Base-by-base conservation (phyloP, 2,329 filamentous ascomycete genomes). In the Lachnellula cervina region DNA sequence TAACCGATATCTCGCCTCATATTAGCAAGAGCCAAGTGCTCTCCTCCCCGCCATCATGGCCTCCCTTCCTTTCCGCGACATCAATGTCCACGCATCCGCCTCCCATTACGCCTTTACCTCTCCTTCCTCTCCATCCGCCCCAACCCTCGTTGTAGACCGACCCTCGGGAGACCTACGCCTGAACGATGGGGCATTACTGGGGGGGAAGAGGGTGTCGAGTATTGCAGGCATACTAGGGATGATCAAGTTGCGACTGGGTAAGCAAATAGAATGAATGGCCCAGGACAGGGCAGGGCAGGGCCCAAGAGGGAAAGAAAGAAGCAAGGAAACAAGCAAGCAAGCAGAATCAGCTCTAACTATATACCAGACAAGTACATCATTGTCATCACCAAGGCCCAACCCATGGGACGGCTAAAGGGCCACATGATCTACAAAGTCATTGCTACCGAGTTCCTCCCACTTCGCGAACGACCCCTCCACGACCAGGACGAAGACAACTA, bases 31-130 rank as follows among this genome's bases (percentile, higher is more conserved):
- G 19, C 42, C 5, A 19, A 17, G 42, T 9, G 21, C 37, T 49
- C 40, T 37, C 38, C 40, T 13, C 32, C 17, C 32, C 34, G 42
- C 58, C 63, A 66, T 55, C 53, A 83, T 81, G 80, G 75, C 75
- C 61, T 71, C 75, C 53, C 76, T 87, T 54, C 94, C 93, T 21
- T 99, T 92, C 75, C 84, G 93, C 70, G 94, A 99, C 78, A 95
- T 97, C 78, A 99, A 97, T 73, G 85, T 99, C 72, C 91, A 96
- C 74, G 89, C 91, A 63, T 91, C 93, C 51, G 80, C 89, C 66
- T 90, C 93, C 67, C 88, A 94, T 70, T 99, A 99, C 79, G 90
- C 91, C 66, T 99, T 99, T 74, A 92, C 90, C 40, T 99, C 94
- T 28, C 94, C 94, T 28, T 97, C 94, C 0, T 93, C 91, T 3